Conservation (phyloP, 2,329 filamentous ascomycete genomes). For the Penicillium sp. region DNA sequence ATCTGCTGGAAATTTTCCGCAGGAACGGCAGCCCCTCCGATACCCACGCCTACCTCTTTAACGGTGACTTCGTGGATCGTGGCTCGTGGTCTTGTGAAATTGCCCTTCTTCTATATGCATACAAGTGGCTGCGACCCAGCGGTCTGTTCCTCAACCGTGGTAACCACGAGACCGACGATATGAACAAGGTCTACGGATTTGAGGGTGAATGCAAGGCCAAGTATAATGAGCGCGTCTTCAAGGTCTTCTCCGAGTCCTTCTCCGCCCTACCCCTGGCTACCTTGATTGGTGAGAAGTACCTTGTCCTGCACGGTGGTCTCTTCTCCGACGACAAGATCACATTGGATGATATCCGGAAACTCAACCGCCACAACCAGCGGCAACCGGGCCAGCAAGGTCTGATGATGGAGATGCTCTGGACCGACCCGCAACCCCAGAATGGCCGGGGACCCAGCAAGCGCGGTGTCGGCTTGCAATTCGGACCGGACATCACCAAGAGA, state of each 20-base stretch:
- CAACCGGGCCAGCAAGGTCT: slow-evolving; percentile 90
- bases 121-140: slow-evolving; percentile 90
- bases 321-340: slow-evolving; percentile 93
- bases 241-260: slow-evolving; percentile 97
- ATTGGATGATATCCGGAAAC: slow-evolving; percentile 88
- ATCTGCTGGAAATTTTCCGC: slow-evolving; percentile 92
- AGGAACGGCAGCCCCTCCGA: slow-evolving; percentile 82
- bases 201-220: slow-evolving; percentile 98
- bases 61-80: slow-evolving; percentile 96
- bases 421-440: slow-evolving; percentile 81
- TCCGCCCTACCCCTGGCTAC: slow-evolving; percentile 90
- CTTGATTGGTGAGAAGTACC: slow-evolving; percentile 83
- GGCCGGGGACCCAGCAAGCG: slow-evolving; percentile 94
- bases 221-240: slow-evolving; percentile 94
- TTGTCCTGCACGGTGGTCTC: slow-evolving; percentile 89
- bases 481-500: slow-evolving; percentile 89
- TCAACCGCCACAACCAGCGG: slow-evolving; percentile 84
- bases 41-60: slow-evolving; percentile 93
- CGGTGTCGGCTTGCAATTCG: slow-evolving; percentile 94
- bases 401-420: slow-evolving; percentile 99
- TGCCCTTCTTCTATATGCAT: slow-evolving; percentile 85
- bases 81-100: slow-evolving; percentile 99
- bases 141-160: slow-evolving; percentile 94
- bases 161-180: slow-evolving; percentile 98
- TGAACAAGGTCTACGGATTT: slow-evolving; percentile 98